Base-by-base conservation (phyloP, 108 stramenopile species). In the Craspedostauros australis region DNA sequence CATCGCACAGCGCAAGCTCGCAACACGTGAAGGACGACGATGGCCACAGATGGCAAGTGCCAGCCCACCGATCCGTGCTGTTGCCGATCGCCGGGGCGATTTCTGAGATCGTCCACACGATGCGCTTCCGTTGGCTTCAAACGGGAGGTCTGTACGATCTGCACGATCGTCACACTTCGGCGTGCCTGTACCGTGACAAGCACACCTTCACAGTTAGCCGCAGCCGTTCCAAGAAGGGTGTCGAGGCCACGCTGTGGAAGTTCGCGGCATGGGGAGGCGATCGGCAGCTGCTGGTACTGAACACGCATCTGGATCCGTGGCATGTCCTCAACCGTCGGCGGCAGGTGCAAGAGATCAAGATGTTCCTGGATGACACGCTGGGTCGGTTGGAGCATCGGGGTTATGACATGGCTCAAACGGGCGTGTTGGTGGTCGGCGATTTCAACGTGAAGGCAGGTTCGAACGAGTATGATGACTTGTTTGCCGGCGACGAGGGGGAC, bases 291-390 rank as follows among this genome's bases (percentile, higher is more conserved):
- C 31, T 63, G 21, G 62, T 63, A 3, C 42, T 63, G 15, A 63
- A 63, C 28, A 54, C 62, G 4, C 62, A 63, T 37, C 21, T 54
- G 36, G 62, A 63, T 38, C 62, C 62, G 9, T 63, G 62, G 62
- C 34, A 54, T 26, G 8, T 28, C 3, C 25, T 22, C 11, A 63
- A 63, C 23, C 42, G 52, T 7, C 38, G 19, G 29, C n/a, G 20
- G 28, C 62, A 63, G 47, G 51, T 63, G 4, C 9, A 41, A 23
- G 62, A 63, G 38, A 33, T 63, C 9, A 12, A 29, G 0, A 34
- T 26, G 9, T 63, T 63, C 25, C 18, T 63, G 43, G 21, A 46
- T 15, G 18, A 30, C 5, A 63, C 62, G 18, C 7, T 63, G 22
- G 16, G 21, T 3, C 32, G 27, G 11, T 46, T 63, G 27, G 44